Evolutionary conservation across 352 stramenopile genomes (phyloP), one percentile per base, ranked within the genome.

Genomic region (Thalassiosira mediterranea): DNA sequence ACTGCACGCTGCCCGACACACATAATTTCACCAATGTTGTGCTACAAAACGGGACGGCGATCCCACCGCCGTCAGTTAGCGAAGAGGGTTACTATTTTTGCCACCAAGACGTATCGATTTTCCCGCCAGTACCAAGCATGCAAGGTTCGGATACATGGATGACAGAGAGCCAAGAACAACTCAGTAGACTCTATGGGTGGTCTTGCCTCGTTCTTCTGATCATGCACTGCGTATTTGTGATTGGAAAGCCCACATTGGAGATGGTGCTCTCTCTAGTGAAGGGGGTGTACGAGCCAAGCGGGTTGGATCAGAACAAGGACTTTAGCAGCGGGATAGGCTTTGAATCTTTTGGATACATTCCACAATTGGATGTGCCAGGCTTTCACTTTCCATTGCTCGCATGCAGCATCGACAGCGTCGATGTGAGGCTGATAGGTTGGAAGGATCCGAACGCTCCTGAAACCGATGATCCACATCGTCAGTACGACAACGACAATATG

Each of bases 401-500:
- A 21, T 90, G 82, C 44, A 44, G 89, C 56, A 85, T 89, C 51
- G 80, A 89, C 70, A 66, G 80, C 31, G 72, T 88, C 34, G 74
- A 89, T 49, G 58, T 82, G 23, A 69, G 73, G 19, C 65, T 89
- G 29, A 87, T 91, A 56, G 73, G 73, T 59, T 85, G 76, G 76
- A 65, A 48, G 13, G 66, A 82, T 67, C 66, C 71, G 2, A 57
- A 77, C 44, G 10, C 10, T 11, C 11, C 64, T 37, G 11, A 71
- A 23, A 52, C 64, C 15, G 21, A 17, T 5, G 63, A 90, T 56
- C 60, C 72, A 11, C 26, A 61, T 26, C 13, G 68, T n/a, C 63
- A 46, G 15, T 90, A 86, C 56, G 85, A 91, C 49, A 65, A 80
- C 38, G 58, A 90, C 40, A 91, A 91, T 42, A 21, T 91, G 10